Base-by-base conservation (phyloP, 805 yeast species). In the Hanseniaspora hatyaiensis region DNA sequence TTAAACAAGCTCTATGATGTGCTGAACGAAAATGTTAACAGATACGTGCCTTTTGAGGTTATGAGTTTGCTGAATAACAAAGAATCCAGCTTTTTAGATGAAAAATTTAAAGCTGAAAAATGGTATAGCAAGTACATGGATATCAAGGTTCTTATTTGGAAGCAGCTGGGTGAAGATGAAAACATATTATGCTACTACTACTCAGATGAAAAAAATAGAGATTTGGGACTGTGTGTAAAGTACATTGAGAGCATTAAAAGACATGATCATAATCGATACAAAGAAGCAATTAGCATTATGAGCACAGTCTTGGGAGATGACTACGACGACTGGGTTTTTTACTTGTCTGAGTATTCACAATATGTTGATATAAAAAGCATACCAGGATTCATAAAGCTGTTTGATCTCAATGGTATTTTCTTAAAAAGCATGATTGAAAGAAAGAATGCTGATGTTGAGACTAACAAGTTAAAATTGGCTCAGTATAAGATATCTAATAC, bases 141-240 rank as follows among this genome's bases (percentile, higher is more conserved):
- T 16, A 37, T 37, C 33, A 70, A 74, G 34, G 75, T 83, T 0
- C 68, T 73, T 39, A 73, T 87, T 2, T 68, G 81, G 47, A 71
- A 71, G 39, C 71, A 75, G 50, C 56, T 82, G 36, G 78, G 75
- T 1, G 75, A 75, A 45, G 84, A 83, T 57, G 69, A 70, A 9
- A 71, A 75, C 42, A 79, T 85, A 0, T 63, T 89, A 15, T 74
- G 75, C 47, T 72, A 85, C 2, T 67, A 78, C 22, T 76, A 75
- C 40, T 68, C 73, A 41, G 76, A 77, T 18, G 60, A 83, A 38
- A 62, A 72, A 3, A 81, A 81, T 56, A 26, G 6, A 26, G 39
- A 29, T 5, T 69, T 74, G 40, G 62, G 62, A 18, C 64, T 67
- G n/a, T 82, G 94, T 0, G 70, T 80, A 51, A 58, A 63, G 2